Evolutionary conservation across 23 red algal species (phyloP).

Genomic region (Gracilaria domingensis): DNA sequence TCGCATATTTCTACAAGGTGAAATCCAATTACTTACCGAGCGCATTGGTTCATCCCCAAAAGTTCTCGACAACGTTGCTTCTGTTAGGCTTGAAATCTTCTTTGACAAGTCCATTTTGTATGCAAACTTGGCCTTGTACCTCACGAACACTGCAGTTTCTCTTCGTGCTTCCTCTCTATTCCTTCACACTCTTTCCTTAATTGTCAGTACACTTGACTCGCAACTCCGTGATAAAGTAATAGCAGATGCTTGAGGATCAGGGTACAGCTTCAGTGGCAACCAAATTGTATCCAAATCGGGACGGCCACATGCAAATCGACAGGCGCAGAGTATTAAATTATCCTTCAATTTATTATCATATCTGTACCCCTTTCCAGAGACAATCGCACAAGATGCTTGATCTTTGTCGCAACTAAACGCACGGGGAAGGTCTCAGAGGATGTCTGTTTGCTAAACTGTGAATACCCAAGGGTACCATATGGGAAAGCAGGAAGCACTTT

Average conservation of each 20-base stretch:
- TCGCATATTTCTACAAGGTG: background rate
- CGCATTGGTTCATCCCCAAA: conserved; percentile 22
- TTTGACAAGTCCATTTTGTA: background rate
- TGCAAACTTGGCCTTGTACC: background rate
- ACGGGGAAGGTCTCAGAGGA: too few species aligned
- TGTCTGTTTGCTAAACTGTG: too few species aligned
- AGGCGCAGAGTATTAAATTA: background rate
- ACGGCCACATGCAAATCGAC: too few species aligned
- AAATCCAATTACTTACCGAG: background rate
- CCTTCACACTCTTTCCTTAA: background rate
- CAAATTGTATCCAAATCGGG: too few species aligned
- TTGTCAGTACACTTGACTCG: too few species aligned
- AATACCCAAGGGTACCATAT: too few species aligned
- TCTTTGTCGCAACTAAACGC: too few species aligned
- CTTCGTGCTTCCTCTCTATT: background rate
- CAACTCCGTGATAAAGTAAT: too few species aligned
- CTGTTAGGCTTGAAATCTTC: conserved; percentile 1
- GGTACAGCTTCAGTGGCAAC: too few species aligned
- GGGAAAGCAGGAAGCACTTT: too few species aligned
- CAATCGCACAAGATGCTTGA: too few species aligned
- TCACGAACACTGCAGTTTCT: background rate
- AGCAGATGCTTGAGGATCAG: too few species aligned
- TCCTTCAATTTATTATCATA: background rate
- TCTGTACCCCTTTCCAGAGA: background rate
- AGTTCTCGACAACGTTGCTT: background rate